Evolutionary conservation across 116 monocot species (phyloP), one percentile per base, ranked within the genome.

Genomic region (Cymodocea nodosa): DNA sequence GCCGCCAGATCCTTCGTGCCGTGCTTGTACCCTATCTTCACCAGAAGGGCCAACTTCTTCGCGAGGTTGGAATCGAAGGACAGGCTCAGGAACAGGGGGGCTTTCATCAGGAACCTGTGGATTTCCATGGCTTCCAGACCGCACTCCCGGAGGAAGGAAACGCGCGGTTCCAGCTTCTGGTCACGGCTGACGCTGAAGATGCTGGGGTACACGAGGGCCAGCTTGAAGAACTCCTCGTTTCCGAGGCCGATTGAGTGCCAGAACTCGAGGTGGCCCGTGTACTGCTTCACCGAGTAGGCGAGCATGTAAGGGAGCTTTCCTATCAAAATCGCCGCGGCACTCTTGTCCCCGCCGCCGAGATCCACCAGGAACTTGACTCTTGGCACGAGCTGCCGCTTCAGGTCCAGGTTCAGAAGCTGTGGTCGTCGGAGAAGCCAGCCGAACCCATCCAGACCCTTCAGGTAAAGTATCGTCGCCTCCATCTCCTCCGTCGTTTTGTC

Each of bases 131-230:
- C 50, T 15, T 61, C 52, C n/a, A 89, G 58, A 5, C 74, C 59
- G 67, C 85, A 89, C 50, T 80, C 74, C 39, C 16, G 60, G 10
- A 89, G 66, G 58, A 89, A 83, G 50, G 76, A 78, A 6, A 83
- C 52, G 57, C 85, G 66, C 17, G 83, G 78, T 16, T 4, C 48
- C 52, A 89, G 74, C 72, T 85, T 89, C 74, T 80, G 66, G 44
- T 85, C 89, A 39, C 22, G 73, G 72, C 85, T 83, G 50, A 74
- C 74, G 58, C 85, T 89, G 76, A 89, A 83, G 55, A 85, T 51
- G 71, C 78, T 85, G 18, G 89, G 89, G 59, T 89, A 83, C 2
- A 89, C 80, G 0, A 76, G 63, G 11, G 81, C 85, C 0, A 89
- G 75, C 60, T 78, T 85, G 76, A 85, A 76, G 57, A 89, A 55